phyloP scores from a whole-genome alignment of 1,139 yeast species.

The Lodderomyces oxycetoniae region DNA sequence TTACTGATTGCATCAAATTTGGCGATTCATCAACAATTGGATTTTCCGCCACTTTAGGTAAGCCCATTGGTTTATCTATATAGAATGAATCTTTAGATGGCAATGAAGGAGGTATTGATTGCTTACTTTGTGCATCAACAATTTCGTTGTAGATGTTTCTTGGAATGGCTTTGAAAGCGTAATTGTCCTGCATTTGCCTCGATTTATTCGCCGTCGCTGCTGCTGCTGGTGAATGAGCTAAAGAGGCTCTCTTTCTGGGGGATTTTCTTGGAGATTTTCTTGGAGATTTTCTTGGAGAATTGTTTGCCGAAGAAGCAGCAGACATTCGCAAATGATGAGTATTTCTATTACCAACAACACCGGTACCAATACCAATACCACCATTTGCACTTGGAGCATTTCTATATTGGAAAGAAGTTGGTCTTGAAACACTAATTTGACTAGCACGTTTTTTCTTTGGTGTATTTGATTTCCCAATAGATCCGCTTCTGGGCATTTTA shows the following conservation, averaged over 20 bases:
- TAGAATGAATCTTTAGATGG: constrained; percentile 35
- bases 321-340: constrained; percentile 20
- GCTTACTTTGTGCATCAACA: constrained; percentile 34
- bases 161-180: constrained; percentile 31
- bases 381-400: no score
- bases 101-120: constrained; percentile 21
- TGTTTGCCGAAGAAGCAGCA: constrained; percentile 25
- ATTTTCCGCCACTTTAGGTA: constrained; percentile 15
- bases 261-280: constrained; percentile 18
- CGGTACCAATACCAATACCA: no score
- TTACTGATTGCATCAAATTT: constrained; percentile 31
- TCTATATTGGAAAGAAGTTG: constrained; percentile 50
- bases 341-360: background rate
- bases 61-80: constrained; percentile 4
- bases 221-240: constrained; percentile 19
- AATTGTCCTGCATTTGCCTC: constrained; percentile 4
- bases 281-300: constrained; percentile 25
- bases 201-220: constrained; percentile 8
- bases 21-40: constrained; percentile 25
- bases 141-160: constrained; percentile 46
- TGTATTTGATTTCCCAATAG: constrained; percentile 23
- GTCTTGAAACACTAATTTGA: constrained; percentile 51
- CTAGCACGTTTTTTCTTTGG: constrained; percentile 45
- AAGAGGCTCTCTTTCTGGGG: constrained; percentile 10
- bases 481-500: constrained; percentile 20